Evolutionary conservation across 768 basidiomycete genomes (phyloP).

Genomic region (Hortiboletus flavorubellus): DNA sequence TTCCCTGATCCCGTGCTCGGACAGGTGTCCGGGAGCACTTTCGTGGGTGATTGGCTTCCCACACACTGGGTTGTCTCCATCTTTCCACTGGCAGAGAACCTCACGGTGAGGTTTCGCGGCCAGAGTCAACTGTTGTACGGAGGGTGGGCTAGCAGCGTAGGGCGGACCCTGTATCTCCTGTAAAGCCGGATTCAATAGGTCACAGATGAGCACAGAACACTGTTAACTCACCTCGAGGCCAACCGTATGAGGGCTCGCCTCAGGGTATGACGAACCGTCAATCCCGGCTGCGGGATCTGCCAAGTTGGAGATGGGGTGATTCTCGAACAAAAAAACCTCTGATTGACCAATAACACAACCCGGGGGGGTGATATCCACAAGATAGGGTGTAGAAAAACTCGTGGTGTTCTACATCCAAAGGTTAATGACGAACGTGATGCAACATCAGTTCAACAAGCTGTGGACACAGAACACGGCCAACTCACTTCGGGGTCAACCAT

Average conservation of each 20-base stretch:
- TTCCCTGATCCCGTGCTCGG: constrained; percentile 14
- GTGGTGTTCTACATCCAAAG: not conserved
- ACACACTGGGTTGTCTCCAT: constrained; percentile 1
- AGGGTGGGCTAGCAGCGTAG: too few species aligned
- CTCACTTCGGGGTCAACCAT: not conserved
- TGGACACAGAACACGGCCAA: not conserved
- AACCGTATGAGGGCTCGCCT: not conserved
- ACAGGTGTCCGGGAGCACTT: constrained; percentile 12
- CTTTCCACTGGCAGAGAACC: constrained; percentile 6
- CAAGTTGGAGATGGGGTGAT: not conserved
- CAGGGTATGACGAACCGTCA: not conserved
- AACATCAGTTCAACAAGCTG: not conserved
- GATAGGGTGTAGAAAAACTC: fast-evolving
- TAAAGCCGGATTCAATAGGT: not conserved
- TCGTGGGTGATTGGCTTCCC: not conserved
- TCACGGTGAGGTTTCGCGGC: too few species aligned
- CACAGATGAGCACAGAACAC: not conserved
- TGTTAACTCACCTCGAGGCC: not conserved
- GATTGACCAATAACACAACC: not conserved
- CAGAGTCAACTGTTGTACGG: not conserved
- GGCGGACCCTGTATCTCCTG: not conserved
- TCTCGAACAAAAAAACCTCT: not conserved
- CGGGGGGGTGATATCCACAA: not conserved
- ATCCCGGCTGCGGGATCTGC: not conserved
- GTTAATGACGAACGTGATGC: not conserved